These are phyloP conservation scores for Sequoiadendron giganteum DNA, from an alignment of 75 land plant genomes.

Conservation along the genomic window DNA sequence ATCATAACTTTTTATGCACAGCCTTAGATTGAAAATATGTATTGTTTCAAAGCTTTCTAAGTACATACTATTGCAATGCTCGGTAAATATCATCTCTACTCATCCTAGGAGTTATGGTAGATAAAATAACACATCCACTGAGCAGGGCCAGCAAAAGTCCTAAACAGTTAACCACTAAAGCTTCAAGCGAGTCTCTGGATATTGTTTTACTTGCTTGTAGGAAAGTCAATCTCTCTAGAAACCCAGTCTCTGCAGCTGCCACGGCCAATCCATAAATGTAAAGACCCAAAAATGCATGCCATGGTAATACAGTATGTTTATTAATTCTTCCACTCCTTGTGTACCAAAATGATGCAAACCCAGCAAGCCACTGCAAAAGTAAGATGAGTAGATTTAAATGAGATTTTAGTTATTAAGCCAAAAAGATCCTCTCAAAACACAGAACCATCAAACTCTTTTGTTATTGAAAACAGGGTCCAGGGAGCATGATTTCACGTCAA, in stretches of 20 bases:
- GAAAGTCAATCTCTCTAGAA: slow-evolving; percentile 76
- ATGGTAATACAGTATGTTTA: slow-evolving; percentile 41
- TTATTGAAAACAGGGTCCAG: background rate
- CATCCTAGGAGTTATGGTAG: slow-evolving; percentile 39
- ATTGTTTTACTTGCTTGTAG: slow-evolving; percentile 37
- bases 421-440: background rate
- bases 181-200: slow-evolving; percentile 36
- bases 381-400: background rate
- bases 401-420: background rate
- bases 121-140: slow-evolving; percentile 43
- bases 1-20: background rate
- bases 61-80: background rate
- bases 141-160: slow-evolving; percentile 60
- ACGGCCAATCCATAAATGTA: slow-evolving; percentile 65
- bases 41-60: background rate
- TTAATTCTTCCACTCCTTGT: slow-evolving; percentile 34
- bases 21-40: background rate
- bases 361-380: slow-evolving; percentile 67
- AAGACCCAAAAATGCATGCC: slow-evolving; percentile 75
- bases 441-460: background rate
- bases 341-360: slow-evolving; percentile 66
- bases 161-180: slow-evolving; percentile 51
- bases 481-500: background rate
- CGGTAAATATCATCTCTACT: slow-evolving; percentile 1
- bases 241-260: slow-evolving; percentile 79